A percentile compares a stretch with the other conserved stretches of the same genome.
These are phyloP conservation scores for Solanum arcanum DNA, from an alignment of 257 asterid species.

Conservation along the genomic window DNA sequence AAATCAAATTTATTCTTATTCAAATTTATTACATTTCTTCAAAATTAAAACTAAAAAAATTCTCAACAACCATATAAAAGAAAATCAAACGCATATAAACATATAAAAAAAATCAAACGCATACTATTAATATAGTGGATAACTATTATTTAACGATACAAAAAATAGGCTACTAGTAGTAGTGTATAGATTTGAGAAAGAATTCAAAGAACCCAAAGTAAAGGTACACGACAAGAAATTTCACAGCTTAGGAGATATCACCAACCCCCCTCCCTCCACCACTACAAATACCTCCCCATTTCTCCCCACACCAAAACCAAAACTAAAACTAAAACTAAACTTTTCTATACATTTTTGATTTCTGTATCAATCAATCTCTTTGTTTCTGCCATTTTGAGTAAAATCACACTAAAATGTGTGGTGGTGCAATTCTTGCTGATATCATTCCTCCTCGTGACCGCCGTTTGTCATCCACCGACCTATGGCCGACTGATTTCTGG, in stretches of 20 bases:
- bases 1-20: too few relatives aligned
- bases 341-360: neutral
- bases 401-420: constrained; percentile 42
- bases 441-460: constrained; percentile 42
- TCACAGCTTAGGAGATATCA: neutral
- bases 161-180: neutral
- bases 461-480: constrained; percentile 26
- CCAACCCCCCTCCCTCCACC: neutral
- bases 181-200: neutral
- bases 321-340: too few relatives aligned
- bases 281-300: neutral
- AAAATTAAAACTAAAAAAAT: too few relatives aligned
- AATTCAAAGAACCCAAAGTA: neutral
- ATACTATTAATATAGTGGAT: accelerated
- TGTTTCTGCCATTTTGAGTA: neutral
- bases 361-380: neutral
- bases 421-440: constrained; percentile 62
- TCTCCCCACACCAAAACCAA: neutral
- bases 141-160: too few relatives aligned
- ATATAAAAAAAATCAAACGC: too few relatives aligned
- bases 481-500: constrained; percentile 44
- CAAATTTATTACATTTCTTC: too few relatives aligned
- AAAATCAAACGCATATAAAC: too few relatives aligned
- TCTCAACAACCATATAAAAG: accelerated
- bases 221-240: neutral